A percentile compares a stretch with the other conserved stretches of the same genome.
phyloP scores from a whole-genome alignment of 345 rosid genomes.

The Cochlearia excelsa region DNA sequence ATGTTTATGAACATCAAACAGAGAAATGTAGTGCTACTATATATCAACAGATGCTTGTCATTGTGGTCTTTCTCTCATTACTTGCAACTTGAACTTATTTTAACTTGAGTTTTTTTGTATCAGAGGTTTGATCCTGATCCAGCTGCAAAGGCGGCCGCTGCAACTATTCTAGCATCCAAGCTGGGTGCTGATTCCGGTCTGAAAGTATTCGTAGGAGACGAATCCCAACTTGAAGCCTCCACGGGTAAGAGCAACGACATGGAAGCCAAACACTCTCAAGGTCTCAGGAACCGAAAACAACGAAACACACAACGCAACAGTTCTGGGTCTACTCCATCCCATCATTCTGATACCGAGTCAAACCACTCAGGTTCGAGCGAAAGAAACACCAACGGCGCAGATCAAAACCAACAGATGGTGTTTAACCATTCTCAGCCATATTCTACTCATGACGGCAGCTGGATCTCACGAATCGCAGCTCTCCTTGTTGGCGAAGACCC shows the following conservation, averaged over 20 bases:
- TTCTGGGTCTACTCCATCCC: constrained; percentile 41
- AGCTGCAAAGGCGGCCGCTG: constrained; percentile 98
- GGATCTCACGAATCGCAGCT: constrained; percentile 92
- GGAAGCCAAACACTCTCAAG: constrained; percentile 51
- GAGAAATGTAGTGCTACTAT: constrained; percentile 9
- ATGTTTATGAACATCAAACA: not conserved
- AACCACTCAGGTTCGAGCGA: constrained; percentile 36
- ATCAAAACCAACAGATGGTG: constrained; percentile 49
- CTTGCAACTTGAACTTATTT: constrained; percentile 1
- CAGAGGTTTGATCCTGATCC: constrained; percentile 97
- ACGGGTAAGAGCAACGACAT: constrained; percentile 54
- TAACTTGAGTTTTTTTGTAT: constrained; percentile 26
- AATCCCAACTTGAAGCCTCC: constrained; percentile 40
- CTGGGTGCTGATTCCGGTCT: constrained; percentile 91
- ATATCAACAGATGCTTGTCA: constrained; percentile 1
- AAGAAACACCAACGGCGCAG: constrained; percentile 30
- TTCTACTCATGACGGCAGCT: constrained; percentile 57
- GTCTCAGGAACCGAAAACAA: constrained; percentile 70
- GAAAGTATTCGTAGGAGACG: constrained; percentile 64
- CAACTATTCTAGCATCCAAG: constrained; percentile 88
- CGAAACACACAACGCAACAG: constrained; percentile 41
- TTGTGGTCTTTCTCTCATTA: not conserved
- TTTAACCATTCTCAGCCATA: constrained; percentile 71
- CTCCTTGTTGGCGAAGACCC: constrained; percentile 97
- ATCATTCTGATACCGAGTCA: constrained; percentile 43